Percentiles rank a stretch among this genome's conserved stretches.
phyloP scores from a whole-genome alignment of 345 rosid genomes.

The Lepidium aucheri region DNA sequence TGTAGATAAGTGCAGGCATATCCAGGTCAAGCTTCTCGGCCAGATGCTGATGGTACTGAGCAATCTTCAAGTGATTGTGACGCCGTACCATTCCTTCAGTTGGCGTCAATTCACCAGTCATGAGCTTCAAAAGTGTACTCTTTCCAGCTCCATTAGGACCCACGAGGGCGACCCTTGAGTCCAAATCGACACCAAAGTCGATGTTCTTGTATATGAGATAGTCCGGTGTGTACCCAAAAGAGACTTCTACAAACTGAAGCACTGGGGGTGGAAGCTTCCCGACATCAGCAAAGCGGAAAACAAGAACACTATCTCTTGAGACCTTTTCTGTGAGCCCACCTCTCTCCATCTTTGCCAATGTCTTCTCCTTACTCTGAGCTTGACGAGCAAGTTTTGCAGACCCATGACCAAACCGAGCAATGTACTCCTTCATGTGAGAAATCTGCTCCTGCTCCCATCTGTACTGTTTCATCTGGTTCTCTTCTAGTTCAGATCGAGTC shows the following conservation, averaged over 20 bases:
- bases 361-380: constrained; percentile 98
- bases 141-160: constrained; percentile 99
- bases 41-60: constrained; percentile 93
- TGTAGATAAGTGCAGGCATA: constrained; percentile 69
- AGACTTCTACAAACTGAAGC: constrained; percentile 89
- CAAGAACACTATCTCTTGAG: constrained; percentile 61
- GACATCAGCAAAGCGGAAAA: constrained; percentile 83
- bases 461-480: constrained; percentile 99
- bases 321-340: constrained; percentile 97
- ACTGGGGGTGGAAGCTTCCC: constrained; percentile 99
- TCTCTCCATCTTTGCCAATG: constrained; percentile 97
- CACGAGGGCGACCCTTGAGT: constrained; percentile 88
- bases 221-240: constrained; percentile 88
- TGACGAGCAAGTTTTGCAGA: constrained; percentile 99
- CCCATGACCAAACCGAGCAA: constrained; percentile 98
- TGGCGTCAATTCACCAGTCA: constrained; percentile 88
- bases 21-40: constrained; percentile 92
- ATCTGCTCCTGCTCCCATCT: constrained; percentile 99
- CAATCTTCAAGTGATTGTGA: constrained; percentile 91
- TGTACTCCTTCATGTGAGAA: constrained; percentile 93
- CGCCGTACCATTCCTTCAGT: constrained; percentile 95
- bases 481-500: constrained; percentile 91
- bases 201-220: constrained; percentile 72
- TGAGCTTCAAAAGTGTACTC: constrained; percentile 91
- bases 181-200: constrained; percentile 95